Base-by-base conservation (phyloP, 2,329 filamentous ascomycete genomes). In the Talaromyces sp. region DNA sequence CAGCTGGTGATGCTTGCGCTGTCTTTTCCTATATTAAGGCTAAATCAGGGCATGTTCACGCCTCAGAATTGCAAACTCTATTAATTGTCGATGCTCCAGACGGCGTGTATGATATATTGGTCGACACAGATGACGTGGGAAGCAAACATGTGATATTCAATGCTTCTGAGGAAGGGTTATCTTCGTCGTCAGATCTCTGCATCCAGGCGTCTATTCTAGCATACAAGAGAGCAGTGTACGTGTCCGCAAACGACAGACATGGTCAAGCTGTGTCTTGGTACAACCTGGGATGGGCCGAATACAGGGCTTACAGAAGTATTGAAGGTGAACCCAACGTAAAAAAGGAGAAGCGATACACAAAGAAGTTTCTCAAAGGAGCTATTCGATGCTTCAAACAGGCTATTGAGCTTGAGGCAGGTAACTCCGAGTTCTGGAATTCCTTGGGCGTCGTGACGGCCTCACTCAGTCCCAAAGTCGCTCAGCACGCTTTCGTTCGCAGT, bases 201-300 rank as follows among this genome's bases (percentile, higher is more conserved):
- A 75, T 96, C 0, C 84, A 90, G 65, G 86, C 89, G 14, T 85
- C 89, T 0, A 90, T 98, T 31, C 79, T 98, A 18, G 90, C 91
- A 5, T 91, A 96, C 74, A 99, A 98, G 74, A 86, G 91, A 66
- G 92, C 92, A 7, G 87, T 98, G 14, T 80, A 89, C 68, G 84
- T 87, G 42, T 89, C 88, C 16, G 80, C 86, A 0, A 81, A 87
- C 63, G 93, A 99, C 71, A 74, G 86, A 7, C 91, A 97, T 73
- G 93, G 93, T 3, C 93, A 96, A 76, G 91, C 95, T 1, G 91
- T 98, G n/a, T 91, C 93, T 0, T 95, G 93, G 83, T 99, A 96
- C 77, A 99, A 99, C 70, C 81, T 99, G 18, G 95, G 95, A 46
- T 98, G 93, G 91, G 90, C 91, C 1, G 95, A 99, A 74, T 87